These are phyloP conservation scores for Fusarium sp. DNA, from an alignment of 2,329 filamentous ascomycete genomes.

Conservation along the genomic window DNA sequence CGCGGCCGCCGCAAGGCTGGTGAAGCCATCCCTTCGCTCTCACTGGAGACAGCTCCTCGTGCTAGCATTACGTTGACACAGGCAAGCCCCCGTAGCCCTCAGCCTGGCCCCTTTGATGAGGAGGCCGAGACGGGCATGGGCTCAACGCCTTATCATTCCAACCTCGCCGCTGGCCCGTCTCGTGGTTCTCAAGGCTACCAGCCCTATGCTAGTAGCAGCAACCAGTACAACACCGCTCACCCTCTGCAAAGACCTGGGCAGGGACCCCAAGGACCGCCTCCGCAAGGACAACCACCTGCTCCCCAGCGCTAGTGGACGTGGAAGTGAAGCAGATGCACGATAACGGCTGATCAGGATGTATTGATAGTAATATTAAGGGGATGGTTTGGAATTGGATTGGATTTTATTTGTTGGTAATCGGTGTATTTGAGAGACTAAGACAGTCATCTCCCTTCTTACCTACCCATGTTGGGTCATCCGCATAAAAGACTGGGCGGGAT, in stretches of 20 bases:
- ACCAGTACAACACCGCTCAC: conserved; percentile 40
- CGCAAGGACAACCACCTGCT: conserved; percentile 50
- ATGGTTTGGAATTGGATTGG: conserved; percentile 17
- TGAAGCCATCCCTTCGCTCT: conserved; percentile 58
- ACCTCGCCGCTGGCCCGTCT: conserved; percentile 43
- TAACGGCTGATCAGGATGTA: conserved; percentile 34
- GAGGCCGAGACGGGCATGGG: conserved; percentile 59
- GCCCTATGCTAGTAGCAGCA: conserved; percentile 39
- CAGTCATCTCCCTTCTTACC: conserved; percentile 28
- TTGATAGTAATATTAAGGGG: conserved; percentile 19
- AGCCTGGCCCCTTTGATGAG: conserved; percentile 59
- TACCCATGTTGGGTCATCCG: conserved; percentile 41
- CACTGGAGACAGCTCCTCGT: conserved; percentile 47
- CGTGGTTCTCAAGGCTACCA: conserved; percentile 44
- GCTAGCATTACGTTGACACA: conserved; percentile 47
- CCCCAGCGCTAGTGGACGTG: conserved; percentile 47
- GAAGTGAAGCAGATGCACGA: conserved; percentile 35
- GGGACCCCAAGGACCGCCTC: conserved; percentile 35
- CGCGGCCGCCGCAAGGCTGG: conserved; percentile 66
- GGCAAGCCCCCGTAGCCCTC: conserved; percentile 52
- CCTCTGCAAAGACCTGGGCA: conserved; percentile 43
- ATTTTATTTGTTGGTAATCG: conserved; percentile 35
- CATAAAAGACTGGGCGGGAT: conserved; percentile 33
- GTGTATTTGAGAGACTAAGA: conserved; percentile 35
- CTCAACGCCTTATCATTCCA: conserved; percentile 51